Conservation (phyloP, 805 yeast species). For the Hanseniaspora taiwanica region DNA sequence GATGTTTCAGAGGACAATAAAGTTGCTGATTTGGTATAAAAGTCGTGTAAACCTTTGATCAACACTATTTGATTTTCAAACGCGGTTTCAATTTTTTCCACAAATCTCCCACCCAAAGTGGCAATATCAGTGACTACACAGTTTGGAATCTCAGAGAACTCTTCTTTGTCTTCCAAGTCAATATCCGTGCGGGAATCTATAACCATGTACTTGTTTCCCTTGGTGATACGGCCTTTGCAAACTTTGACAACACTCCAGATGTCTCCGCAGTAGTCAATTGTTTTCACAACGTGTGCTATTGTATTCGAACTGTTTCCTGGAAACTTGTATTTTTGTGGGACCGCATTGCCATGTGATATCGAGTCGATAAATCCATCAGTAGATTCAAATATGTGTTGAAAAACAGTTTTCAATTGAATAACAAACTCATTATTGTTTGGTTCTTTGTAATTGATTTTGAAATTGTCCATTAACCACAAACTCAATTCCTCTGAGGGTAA, state of each 20-base stretch:
- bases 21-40: constrained; percentile 49
- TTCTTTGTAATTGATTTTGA: constrained; percentile 24
- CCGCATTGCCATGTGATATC: constrained; percentile 12
- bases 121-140: not conserved
- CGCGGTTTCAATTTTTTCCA: constrained; percentile 37
- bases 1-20: constrained; percentile 24
- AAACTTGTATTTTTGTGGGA: constrained; percentile 15
- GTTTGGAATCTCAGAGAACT: not conserved
- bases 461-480: constrained; percentile 32
- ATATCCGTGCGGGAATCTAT: constrained; percentile 27
- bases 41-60: constrained; percentile 46
- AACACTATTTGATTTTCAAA: constrained; percentile 58
- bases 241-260: constrained; percentile 48
- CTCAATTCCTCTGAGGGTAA: constrained; percentile 33
- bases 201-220: constrained; percentile 36
- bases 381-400: constrained; percentile 39
- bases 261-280: constrained; percentile 42
- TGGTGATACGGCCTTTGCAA: constrained; percentile 41
- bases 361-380: constrained; percentile 41
- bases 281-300: constrained; percentile 43
- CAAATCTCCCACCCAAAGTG: constrained; percentile 54
- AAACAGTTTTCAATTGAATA: constrained; percentile 41
- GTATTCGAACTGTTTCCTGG: constrained; percentile 9
- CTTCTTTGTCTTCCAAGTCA: not conserved
- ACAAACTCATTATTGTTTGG: constrained; percentile 23